A percentile compares a stretch with the other conserved stretches of the same genome.
Evolutionary conservation across 2,329 filamentous ascomycete genomes (phyloP).

Genomic region (Penicillium sp.): DNA sequence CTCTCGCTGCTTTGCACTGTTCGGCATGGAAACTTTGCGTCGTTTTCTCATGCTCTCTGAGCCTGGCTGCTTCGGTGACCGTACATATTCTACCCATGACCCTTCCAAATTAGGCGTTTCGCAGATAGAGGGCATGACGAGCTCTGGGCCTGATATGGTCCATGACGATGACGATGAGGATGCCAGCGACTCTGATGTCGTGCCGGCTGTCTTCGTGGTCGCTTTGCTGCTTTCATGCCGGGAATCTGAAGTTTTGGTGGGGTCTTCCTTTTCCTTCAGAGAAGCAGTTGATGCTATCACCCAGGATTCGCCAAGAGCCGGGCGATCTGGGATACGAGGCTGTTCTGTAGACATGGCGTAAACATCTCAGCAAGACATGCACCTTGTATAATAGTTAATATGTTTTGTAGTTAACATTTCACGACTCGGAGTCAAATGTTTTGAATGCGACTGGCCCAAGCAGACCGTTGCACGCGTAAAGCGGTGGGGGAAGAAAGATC

Average conservation of each 20-base stretch:
- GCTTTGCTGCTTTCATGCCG: conserved; percentile 1
- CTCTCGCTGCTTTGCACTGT: conserved; percentile 1
- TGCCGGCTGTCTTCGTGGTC: conserved; percentile 3
- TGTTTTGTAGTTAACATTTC: neutral
- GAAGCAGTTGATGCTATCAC: conserved; percentile 25
- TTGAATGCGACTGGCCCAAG: neutral
- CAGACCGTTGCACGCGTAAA: conserved; percentile 9
- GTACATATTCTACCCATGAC: conserved; percentile 27
- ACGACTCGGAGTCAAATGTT: neutral
- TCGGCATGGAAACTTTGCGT: conserved; percentile 12
- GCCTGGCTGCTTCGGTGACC: conserved; percentile 10
- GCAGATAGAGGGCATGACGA: conserved; percentile 36
- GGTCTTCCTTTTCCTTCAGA: conserved; percentile 11
- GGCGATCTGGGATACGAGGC: conserved; percentile 10
- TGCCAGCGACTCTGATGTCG: conserved; percentile 19
- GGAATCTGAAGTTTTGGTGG: neutral
- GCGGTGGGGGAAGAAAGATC: conserved; percentile 19
- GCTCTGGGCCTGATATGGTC: conserved; percentile 28
- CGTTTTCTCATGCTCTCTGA: conserved; percentile 18
- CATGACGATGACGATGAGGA: conserved; percentile 21
- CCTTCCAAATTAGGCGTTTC: conserved; percentile 27
- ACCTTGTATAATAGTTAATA: neutral
- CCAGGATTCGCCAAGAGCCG: conserved; percentile 32
- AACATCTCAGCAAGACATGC: conserved; percentile 11
- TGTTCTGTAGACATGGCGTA: conserved; percentile 14